These are phyloP conservation scores for Suillus plorans DNA, from an alignment of 768 basidiomycete genomes.

Conservation along the genomic window DNA sequence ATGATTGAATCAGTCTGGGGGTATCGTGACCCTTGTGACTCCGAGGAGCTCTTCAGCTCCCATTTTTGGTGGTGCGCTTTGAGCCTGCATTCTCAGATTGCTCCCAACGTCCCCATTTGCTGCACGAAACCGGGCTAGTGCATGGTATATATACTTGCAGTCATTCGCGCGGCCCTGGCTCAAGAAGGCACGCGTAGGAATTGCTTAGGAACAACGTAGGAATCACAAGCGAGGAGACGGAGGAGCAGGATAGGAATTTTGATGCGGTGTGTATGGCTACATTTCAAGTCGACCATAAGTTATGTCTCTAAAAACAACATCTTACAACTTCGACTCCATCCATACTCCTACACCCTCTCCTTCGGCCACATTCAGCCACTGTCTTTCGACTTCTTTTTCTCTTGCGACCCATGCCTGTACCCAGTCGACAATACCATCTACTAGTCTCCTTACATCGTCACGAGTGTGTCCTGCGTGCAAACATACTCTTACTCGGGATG, in stretches of 20 bases:
- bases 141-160: neutral
- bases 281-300: neutral
- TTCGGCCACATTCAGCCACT: slow-evolving; percentile 16
- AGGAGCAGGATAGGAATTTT: neutral
- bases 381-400: neutral
- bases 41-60: neutral
- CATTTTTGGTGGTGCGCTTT: neutral
- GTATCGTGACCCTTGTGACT: neutral
- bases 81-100: neutral
- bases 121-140: neutral
- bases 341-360: slow-evolving; percentile 19
- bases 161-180: neutral
- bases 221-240: neutral
- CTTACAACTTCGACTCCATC: slow-evolving; percentile 31
- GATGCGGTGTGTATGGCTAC: neutral
- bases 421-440: slow-evolving; percentile 50
- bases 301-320: neutral
- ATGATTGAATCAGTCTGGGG: slow-evolving; percentile 45
- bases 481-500: slow-evolving; percentile 86
- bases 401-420: slow-evolving; percentile 36
- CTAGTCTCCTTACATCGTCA: slow-evolving; percentile 61
- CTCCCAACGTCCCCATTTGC: neutral
- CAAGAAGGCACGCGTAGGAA: neutral
- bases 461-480: slow-evolving; percentile 74
- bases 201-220: neutral